Percentiles rank a stretch among this genome's conserved stretches.
phyloP scores from a whole-genome alignment of 2,329 filamentous ascomycete species.

The Microsporum ferrugineum region DNA sequence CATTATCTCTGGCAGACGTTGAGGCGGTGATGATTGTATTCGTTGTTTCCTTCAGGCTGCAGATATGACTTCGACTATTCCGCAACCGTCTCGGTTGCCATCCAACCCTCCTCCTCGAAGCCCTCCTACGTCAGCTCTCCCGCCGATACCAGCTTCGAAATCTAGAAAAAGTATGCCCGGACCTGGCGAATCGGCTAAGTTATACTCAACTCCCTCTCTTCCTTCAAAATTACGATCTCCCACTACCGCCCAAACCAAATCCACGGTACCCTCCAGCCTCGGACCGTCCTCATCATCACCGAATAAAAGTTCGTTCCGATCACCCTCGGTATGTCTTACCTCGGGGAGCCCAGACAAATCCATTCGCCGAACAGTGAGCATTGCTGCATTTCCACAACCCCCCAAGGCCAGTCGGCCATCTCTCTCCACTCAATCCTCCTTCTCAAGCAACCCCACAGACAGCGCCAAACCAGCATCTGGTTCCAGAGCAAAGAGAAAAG shows the following conservation, averaged over 20 bases:
- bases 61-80: constrained; percentile 50
- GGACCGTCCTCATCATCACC: constrained; percentile 40
- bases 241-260: constrained; percentile 42
- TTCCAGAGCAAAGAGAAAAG: constrained; percentile 40
- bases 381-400: constrained; percentile 85
- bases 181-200: constrained; percentile 35
- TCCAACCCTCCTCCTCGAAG: constrained; percentile 56
- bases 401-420: constrained; percentile 56
- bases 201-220: constrained; percentile 29
- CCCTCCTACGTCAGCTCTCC: constrained; percentile 60
- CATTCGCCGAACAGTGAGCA: constrained; percentile 79
- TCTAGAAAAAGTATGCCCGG: constrained; percentile 54
- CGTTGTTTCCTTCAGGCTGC: background rate
- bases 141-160: constrained; percentile 62
- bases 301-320: constrained; percentile 44
- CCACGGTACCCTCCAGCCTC: constrained; percentile 35
- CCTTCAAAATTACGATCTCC: constrained; percentile 48
- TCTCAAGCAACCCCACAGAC: constrained; percentile 8
- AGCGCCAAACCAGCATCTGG: constrained; percentile 20
- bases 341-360: constrained; percentile 50
- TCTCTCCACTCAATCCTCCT: constrained; percentile 19
- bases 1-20: background rate
- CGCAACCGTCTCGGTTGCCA: constrained; percentile 50
- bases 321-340: constrained; percentile 45
- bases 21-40: background rate